A percentile compares a stretch with the other conserved stretches of the same genome.
These are phyloP conservation scores for Psilocybe cubensis DNA, from an alignment of 768 basidiomycete species.

Conservation along the genomic window DNA sequence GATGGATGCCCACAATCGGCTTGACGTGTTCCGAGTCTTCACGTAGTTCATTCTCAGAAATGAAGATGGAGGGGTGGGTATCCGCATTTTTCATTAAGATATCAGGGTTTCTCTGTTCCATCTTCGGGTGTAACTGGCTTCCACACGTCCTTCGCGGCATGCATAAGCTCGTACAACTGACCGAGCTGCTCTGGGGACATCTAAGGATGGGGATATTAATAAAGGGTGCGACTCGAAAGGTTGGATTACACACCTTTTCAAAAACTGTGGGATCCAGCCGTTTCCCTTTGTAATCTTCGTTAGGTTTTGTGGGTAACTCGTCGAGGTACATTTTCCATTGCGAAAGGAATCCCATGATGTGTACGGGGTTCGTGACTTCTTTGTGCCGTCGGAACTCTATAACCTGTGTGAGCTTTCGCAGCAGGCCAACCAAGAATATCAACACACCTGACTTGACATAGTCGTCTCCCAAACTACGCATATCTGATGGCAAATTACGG, in stretches of 20 bases:
- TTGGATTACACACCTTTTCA: slow-evolving; percentile 63
- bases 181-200: slow-evolving; percentile 91
- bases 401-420: neutral
- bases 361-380: slow-evolving; percentile 78
- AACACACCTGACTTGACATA: slow-evolving; percentile 79
- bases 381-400: slow-evolving; percentile 88
- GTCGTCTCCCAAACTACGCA: slow-evolving; percentile 83
- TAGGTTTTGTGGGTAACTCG: slow-evolving; percentile 52
- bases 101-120: slow-evolving; percentile 23
- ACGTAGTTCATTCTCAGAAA: slow-evolving; percentile 3
- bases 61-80: neutral
- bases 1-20: neutral
- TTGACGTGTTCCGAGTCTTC: slow-evolving; percentile 8
- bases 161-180: slow-evolving; percentile 95
- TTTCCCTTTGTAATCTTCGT: slow-evolving; percentile 60
- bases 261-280: slow-evolving; percentile 71
- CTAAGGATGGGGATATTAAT: slow-evolving; percentile 39
- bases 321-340: slow-evolving; percentile 97
- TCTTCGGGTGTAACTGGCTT: slow-evolving; percentile 49
- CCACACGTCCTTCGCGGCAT: slow-evolving; percentile 88
- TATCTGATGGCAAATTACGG: slow-evolving; percentile 68
- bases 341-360: slow-evolving; percentile 93
- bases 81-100: neutral
- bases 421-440: neutral
- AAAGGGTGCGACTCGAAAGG: neutral